Conservation (phyloP, 768 basidiomycete genomes). For the Collybia mongolica region DNA sequence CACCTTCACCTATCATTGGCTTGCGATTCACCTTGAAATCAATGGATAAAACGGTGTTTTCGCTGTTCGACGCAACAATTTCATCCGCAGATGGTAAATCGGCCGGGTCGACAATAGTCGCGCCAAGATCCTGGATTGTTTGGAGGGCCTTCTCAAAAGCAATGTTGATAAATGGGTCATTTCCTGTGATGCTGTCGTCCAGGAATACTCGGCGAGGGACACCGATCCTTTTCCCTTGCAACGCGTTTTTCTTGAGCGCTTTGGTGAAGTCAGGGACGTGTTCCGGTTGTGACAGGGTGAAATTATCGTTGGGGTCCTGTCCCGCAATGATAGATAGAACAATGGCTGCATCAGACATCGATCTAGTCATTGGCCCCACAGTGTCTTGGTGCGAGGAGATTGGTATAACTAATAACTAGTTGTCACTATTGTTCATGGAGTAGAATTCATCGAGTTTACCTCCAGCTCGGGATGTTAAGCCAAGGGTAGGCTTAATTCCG, state of each 20-base stretch:
- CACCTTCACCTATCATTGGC: background rate
- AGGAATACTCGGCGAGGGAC: constrained; percentile 45
- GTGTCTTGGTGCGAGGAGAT: constrained; percentile 59
- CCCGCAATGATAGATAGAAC: constrained; percentile 59
- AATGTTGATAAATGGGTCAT: constrained; percentile 31
- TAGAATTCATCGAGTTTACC: constrained; percentile 27
- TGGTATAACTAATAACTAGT: constrained; percentile 42
- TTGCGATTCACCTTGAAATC: constrained; percentile 54
- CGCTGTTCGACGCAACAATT: constrained; percentile 46
- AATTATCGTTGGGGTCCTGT: constrained; percentile 52
- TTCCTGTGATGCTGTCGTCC: constrained; percentile 28
- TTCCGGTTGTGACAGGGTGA: constrained; percentile 50
- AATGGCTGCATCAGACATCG: constrained; percentile 52
- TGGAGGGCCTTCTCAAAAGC: constrained; percentile 39
- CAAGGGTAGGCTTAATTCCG: constrained; percentile 62
- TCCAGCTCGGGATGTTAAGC: constrained; percentile 57
- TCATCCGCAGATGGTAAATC: constrained; percentile 57
- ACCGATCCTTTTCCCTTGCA: constrained; percentile 52
- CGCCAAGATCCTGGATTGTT: constrained; percentile 38
- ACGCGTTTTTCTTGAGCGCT: constrained; percentile 45
- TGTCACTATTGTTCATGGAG: background rate
- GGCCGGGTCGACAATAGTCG: constrained; percentile 59
- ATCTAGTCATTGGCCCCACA: constrained; percentile 55
- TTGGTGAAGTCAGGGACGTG: constrained; percentile 54
- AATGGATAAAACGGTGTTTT: constrained; percentile 49